Evolutionary conservation across 106 monocot species (phyloP), one percentile per base, ranked within the genome.

Genomic region (Xerophyta viscosa): DNA sequence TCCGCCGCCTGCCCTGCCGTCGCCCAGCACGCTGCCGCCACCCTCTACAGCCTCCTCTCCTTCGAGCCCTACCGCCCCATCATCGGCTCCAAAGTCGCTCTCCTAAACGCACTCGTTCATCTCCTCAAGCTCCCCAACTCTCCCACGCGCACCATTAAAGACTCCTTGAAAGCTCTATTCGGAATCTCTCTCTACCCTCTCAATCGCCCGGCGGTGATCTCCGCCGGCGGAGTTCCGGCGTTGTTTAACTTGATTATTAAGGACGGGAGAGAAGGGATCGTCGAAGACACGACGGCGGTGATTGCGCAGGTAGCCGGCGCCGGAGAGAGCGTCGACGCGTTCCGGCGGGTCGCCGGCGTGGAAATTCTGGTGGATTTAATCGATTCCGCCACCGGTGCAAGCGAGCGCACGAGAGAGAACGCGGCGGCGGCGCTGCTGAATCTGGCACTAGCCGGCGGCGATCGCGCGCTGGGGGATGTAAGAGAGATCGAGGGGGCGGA

Each of bases 261-360:
- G 28, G 82, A 79, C 52, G 66, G 48, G 0, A 43, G 85, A 27
- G 14, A 41, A 1, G 91, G 85, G 24, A 31, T 91, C 13, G 66
- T 82, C 29, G 91, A 91, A 72, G 91, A 91, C 58, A 62, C 72
- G 23, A 76, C 78, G 44, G 85, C 85, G 30, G 91, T 91, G 57
- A 52, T 91, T 2, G 69, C 85, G 28, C 85, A 86, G 78, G 69
- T 91, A n/a, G 91, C 91, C 14, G 91, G 91, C 31, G 85, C 85
- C 52, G 50, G 25, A 19, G 91, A 86, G 78, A 82, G 91, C 66
- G 47, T 86, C 8, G 72, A 76, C 7, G 86, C 66, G 21, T 76
- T 91, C 47, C 20, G 66, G 46, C 22, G 33, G 61, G 77, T 68
- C 26, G 65, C 68, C 5, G 86, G 91, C n/a, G 66, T 86, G 15